phyloP scores from a whole-genome alignment of 305 asterid species.

The Solanum hybrid region DNA sequence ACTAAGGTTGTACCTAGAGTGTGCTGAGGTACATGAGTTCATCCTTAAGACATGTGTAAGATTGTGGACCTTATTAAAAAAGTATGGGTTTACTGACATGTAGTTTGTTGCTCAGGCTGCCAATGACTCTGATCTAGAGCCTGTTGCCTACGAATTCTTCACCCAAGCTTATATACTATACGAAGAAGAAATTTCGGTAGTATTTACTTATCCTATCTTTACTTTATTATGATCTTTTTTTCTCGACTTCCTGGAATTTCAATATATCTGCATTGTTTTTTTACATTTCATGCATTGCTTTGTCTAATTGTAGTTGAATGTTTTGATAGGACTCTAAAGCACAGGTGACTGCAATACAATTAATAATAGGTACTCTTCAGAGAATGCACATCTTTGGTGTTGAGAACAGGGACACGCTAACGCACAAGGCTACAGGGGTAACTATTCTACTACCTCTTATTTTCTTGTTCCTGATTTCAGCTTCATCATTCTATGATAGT shows the following conservation, averaged over 20 bases:
- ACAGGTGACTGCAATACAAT: slow-evolving; percentile 85
- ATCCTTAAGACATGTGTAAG: background rate
- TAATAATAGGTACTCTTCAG: slow-evolving; percentile 95
- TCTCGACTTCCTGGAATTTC: background rate
- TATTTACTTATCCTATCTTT: background rate
- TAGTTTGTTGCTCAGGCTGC: slow-evolving; percentile 58
- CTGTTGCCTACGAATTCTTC: slow-evolving; percentile 96
- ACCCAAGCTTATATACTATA: slow-evolving; percentile 95
- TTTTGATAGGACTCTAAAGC: slow-evolving; percentile 77
- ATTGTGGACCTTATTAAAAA: background rate
- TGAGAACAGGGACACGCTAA: slow-evolving; percentile 94
- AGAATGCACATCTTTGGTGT: slow-evolving; percentile 90
- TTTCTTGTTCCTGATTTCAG: background rate
- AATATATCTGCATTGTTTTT: background rate
- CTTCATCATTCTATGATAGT: background rate
- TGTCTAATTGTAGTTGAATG: slow-evolving; percentile 10
- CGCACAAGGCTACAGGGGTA: slow-evolving; percentile 99
- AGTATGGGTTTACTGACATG: background rate
- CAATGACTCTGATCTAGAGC: slow-evolving; percentile 90
- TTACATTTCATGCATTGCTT: background rate
- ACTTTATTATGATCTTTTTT: background rate
- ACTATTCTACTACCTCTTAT: slow-evolving; percentile 12
- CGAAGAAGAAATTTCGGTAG: slow-evolving; percentile 96
- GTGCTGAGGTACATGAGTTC: slow-evolving; percentile 77
- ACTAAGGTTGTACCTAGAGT: slow-evolving; percentile 70